Base-by-base conservation (phyloP, 2,329 filamentous ascomycete species). In the Ilyonectria mors-panacis region DNA sequence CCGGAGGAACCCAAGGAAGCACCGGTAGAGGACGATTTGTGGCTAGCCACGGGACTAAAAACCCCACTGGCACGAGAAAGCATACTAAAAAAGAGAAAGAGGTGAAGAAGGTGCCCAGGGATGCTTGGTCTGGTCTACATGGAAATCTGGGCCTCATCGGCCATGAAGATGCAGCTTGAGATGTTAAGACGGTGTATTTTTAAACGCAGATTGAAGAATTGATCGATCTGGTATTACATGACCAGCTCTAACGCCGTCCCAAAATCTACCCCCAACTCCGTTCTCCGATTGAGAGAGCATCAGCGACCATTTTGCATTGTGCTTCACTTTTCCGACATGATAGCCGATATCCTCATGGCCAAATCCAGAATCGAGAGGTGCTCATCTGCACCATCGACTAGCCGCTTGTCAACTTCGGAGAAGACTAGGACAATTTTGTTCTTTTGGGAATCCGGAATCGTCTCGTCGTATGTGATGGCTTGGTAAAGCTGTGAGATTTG, bases 361-460 rank as follows among this genome's bases (percentile, higher is more conserved):
- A 98, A 79, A 80, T 99, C 95, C 35, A 99, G 83, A 66, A 98
- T 92, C 1, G 93, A 94, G 26, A 99, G 84, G 79, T 99, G 95
- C 82, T 99, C 96, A 78, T 99, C 96, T 2, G 95, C 93, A 9
- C 96, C 96, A 80, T 99, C 97, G 6, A 97, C 92, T 53, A 99
- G 82, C 71, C 96, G 88, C 86, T 98, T 98, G 78, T 99, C 96
- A 30, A 95, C 87, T 80, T 98, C 95, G 1, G 95, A 98, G 78
- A 99, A 99, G 4, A 95, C 86, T 69, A 93, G 86, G 54, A 95
- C 92, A 66, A 99, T 95, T 79, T 92, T 92, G 78, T 95, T 97
- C 84, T 99, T 99, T 77, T 97, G 93, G 13, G 89, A 82, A 76
- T 98, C 94, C 0, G 90, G 89, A 26, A 98, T 91, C 8, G 91